Evolutionary conservation across 2,329 filamentous ascomycete species (phyloP), one percentile per base, ranked within the genome.

Genomic region (Phaeosphaeriaceae sp.): DNA sequence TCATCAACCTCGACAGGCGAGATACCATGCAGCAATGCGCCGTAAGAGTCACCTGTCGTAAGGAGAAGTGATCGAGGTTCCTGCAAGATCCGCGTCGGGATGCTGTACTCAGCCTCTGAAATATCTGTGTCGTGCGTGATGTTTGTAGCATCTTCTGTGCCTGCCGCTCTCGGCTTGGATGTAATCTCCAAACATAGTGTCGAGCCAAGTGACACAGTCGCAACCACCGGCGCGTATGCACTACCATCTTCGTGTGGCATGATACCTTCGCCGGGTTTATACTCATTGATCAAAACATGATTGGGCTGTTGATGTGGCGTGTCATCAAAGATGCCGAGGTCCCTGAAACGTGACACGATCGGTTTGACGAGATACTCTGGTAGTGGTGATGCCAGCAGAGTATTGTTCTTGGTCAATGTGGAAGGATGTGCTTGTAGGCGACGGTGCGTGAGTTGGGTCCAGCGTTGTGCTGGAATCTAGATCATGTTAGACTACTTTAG

Each of bases 171-270:
- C 4, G 60, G 36, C 58, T 83, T 80, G 25, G 66, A 61, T 5
- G 91, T 88, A 15, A 98, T 81, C 67, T 96, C 89, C 51, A 98
- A 82, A 57, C 94, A 92, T 9, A 96, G 81, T 48, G 87, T 87
- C 10, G 87, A 87, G 0, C 92, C 92, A 7, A 99, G 80, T 78
- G 92, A 96, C 62, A 98, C 89, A 1, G 95, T 98, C 63, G 92
- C 95, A 13, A 97, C 94, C 15, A 96, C 88, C 1, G 91, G 91
- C 72, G 91, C 86, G 74, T 99, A 99, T 10, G 94, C 92, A 9
- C 86, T 81, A 1, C 94, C 95, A 76, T 99, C 94, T 82, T 97
- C 95, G 76, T 98, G 94, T 48, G 93, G 89, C 91, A 97, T 96
- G 65, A 98, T 98, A n/a, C 94, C 94, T 62, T 97, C 87, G 1